Evolutionary conservation across 208 protist species (phyloP).

Genomic region (Novymonas esmeraldas): DNA sequence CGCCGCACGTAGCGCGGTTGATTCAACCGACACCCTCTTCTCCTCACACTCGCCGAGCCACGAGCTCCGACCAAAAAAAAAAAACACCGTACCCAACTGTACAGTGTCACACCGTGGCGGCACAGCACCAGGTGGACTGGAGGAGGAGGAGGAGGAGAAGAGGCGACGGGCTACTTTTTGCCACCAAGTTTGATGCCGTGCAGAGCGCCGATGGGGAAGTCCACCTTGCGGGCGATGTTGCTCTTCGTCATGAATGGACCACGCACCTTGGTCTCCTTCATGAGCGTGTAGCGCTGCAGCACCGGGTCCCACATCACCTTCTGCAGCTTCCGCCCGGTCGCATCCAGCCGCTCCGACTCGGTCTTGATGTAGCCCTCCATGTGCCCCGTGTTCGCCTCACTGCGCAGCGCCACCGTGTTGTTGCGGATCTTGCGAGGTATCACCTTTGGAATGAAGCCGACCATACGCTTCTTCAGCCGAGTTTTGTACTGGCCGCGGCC

Average conservation of each 20-base stretch:
- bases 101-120: background rate
- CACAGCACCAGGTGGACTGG: too few relatives aligned
- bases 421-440: conserved; percentile 84
- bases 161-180: conserved; percentile 18
- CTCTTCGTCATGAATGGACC: conserved; percentile 86
- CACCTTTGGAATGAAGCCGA: conserved; percentile 86
- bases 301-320: conserved; percentile 80
- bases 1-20: too few relatives aligned
- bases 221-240: conserved; percentile 60
- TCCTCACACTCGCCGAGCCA: too few relatives aligned
- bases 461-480: conserved; percentile 87
- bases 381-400: conserved; percentile 83
- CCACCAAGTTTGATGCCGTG: conserved; percentile 2
- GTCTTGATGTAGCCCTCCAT: conserved; percentile 89
- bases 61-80: too few relatives aligned
- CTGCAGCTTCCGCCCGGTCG: conserved; percentile 80
- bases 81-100: too few relatives aligned
- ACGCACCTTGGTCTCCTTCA: conserved; percentile 82
- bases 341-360: conserved; percentile 71
- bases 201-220: conserved; percentile 45
- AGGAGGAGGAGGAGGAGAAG: too few relatives aligned
- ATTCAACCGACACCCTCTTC: too few relatives aligned
- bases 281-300: conserved; percentile 74
- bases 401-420: conserved; percentile 81
- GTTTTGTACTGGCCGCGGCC: conserved; percentile 88